Evolutionary conservation across 495 filamentous ascomycete genomes (phyloP), one percentile per base, ranked within the genome.

Genomic region (Pyronema domesticum): DNA sequence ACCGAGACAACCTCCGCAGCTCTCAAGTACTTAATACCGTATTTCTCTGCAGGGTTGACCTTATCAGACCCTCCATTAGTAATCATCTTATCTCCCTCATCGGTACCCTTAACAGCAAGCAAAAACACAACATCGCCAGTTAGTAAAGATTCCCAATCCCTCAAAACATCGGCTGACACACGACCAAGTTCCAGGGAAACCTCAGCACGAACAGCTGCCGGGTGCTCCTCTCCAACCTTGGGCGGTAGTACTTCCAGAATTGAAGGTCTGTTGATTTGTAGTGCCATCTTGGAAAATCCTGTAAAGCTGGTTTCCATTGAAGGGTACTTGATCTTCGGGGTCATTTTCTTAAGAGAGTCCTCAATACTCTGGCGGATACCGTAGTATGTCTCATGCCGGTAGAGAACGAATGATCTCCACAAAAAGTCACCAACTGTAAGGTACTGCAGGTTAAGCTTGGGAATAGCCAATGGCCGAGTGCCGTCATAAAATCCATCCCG

Each of bases 391-490:
- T 99, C 91, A 57, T 80, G 86, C 18, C 91, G 79, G 64, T 94
- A 85, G 3, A 96, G 75, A 19, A 91, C 74, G 60, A 96, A 83
- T 11, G 89, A 85, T 37, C 91, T 76, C 86, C 86, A 96, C 8
- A 99, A 75, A 60, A 96, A 96, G 66, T 99, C 91, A 3, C 91
- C 88, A 36, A 95, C 78, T 7, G 86, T 89, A 23, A 99, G 75
- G 65, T 99, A 96, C 61, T 96, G 91, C 40, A 99, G 74, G 63
- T 94, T 96, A 48, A 96, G 70, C 60, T 96, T 99, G 1, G 91
- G 91, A 51, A 99, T 80, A 6, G 91, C 86, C 46, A 99, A 72
- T 8, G 91, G 88, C 23, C 78, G 78, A 37, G 89, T 87, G 37
- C 89, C 91, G 67, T 94, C 80, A 58, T 95, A 99, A 10, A 75